Conservation (phyloP, 306 rosid genomes). For the Alnus rubra region DNA sequence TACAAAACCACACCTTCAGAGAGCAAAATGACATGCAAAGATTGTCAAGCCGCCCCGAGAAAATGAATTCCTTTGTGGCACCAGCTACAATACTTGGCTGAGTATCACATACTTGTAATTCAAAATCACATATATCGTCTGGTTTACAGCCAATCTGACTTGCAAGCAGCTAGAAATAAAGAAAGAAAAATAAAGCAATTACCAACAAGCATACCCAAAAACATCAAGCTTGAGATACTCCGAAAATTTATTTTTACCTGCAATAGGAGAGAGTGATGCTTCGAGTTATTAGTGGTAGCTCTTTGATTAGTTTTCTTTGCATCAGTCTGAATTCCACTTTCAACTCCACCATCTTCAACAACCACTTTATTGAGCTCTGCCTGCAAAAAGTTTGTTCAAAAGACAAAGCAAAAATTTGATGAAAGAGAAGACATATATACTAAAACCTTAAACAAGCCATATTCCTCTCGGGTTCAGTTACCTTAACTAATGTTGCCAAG, state of each 20-base stretch:
- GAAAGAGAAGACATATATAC: background rate
- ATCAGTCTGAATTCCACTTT: slow-evolving; percentile 35
- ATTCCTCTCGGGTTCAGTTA: slow-evolving; percentile 6
- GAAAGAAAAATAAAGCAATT: slow-evolving; percentile 21
- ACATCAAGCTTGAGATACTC: background rate
- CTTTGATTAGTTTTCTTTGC: slow-evolving; percentile 46
- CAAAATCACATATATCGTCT: slow-evolving; percentile 72
- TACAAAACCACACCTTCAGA: slow-evolving; percentile 53
- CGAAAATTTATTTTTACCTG: slow-evolving; percentile 51
- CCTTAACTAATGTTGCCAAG: slow-evolving; percentile 87
- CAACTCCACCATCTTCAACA: slow-evolving; percentile 45
- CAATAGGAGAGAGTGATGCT: slow-evolving; percentile 83
- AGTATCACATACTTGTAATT: slow-evolving; percentile 87
- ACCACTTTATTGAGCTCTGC: slow-evolving; percentile 71
- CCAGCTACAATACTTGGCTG: slow-evolving; percentile 75
- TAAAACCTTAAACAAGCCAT: no score
- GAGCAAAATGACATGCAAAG: slow-evolving; percentile 88
- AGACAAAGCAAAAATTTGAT: background rate
- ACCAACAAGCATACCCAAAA: slow-evolving; percentile 14
- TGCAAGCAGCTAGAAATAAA: slow-evolving; percentile 62
- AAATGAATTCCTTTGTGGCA: slow-evolving; percentile 67
- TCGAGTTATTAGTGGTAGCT: slow-evolving; percentile 34
- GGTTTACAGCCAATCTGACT: slow-evolving; percentile 65
- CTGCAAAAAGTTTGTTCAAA: slow-evolving; percentile 42
- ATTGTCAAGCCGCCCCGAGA: slow-evolving; percentile 89